Evolutionary conservation across 2,329 filamentous ascomycete genomes (phyloP).

Genomic region (Cladosporium cucumerinum): DNA sequence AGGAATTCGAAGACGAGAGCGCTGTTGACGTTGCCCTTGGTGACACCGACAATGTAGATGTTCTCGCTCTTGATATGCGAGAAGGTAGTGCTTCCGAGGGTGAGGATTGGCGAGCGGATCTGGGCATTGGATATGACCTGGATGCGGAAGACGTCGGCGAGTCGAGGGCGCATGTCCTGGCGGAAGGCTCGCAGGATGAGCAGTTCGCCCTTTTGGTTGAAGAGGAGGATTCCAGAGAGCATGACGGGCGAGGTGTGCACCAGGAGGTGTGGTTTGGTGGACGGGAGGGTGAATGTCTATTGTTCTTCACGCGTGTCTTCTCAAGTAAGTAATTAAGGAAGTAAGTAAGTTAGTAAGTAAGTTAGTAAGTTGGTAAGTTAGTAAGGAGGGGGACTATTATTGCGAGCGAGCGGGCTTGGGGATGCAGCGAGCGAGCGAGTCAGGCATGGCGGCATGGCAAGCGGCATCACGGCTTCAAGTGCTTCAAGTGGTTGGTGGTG

Average conservation of each 20-base stretch:
- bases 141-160: constrained; percentile 98
- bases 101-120: constrained; percentile 95
- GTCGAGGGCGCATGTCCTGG: constrained; percentile 93
- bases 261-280: constrained; percentile 14
- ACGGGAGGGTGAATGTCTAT: neutral
- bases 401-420: neutral
- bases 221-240: constrained; percentile 95
- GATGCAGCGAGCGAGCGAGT: neutral
- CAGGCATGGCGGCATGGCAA: neutral
- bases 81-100: constrained; percentile 95
- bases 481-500: too few relatives aligned
- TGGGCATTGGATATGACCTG: constrained; percentile 97
- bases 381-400: neutral
- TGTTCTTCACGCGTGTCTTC: neutral
- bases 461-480: neutral
- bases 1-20: constrained; percentile 97
- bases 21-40: constrained; percentile 98
- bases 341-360: too few relatives aligned
- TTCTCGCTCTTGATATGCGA: constrained; percentile 99
- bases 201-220: constrained; percentile 99
- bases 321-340: too few relatives aligned
- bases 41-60: constrained; percentile 95
- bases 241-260: constrained; percentile 53
- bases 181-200: constrained; percentile 99
- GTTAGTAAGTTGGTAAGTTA: too few relatives aligned